Evolutionary conservation across 106 monocot genomes (phyloP).

Genomic region (Dactylorhiza incarnata): DNA sequence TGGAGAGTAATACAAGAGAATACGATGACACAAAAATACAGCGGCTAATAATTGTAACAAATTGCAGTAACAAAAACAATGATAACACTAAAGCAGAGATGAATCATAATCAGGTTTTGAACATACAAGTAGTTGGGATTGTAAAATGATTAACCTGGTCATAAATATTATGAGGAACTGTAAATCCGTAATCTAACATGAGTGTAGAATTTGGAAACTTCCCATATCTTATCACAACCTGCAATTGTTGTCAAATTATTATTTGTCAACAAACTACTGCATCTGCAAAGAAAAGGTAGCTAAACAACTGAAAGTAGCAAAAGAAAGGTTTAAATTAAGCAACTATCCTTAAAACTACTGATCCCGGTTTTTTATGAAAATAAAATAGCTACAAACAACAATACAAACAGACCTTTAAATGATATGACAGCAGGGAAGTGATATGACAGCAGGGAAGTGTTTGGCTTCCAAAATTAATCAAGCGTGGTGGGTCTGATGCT

Average conservation of each 20-base stretch:
- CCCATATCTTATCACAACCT: constrained; percentile 95
- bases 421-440: background rate
- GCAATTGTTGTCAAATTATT: constrained; percentile 13
- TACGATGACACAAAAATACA: too few species aligned
- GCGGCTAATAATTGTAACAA: too few species aligned
- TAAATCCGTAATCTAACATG: constrained; percentile 83
- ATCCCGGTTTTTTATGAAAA: background rate
- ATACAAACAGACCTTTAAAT: background rate
- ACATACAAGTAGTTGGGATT: background rate
- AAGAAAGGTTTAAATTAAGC: background rate
- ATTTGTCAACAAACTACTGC: background rate
- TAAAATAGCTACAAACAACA: background rate
- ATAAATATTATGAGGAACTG: constrained; percentile 50
- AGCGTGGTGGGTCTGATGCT: too few species aligned
- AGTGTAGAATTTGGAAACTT: constrained; percentile 78
- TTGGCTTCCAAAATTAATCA: too few species aligned
- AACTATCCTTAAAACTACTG: background rate
- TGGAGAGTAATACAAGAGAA: too few species aligned
- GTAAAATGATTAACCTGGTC: constrained; percentile 60
- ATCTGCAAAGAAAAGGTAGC: background rate
- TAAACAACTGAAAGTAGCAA: background rate
- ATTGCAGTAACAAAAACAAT: too few species aligned
- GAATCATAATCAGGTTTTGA: background rate
- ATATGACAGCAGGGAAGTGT: background rate
- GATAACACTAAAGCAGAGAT: background rate